These are phyloP conservation scores for Wickerhamiella occidentalis DNA, from an alignment of 805 yeast species.

Conservation along the genomic window DNA sequence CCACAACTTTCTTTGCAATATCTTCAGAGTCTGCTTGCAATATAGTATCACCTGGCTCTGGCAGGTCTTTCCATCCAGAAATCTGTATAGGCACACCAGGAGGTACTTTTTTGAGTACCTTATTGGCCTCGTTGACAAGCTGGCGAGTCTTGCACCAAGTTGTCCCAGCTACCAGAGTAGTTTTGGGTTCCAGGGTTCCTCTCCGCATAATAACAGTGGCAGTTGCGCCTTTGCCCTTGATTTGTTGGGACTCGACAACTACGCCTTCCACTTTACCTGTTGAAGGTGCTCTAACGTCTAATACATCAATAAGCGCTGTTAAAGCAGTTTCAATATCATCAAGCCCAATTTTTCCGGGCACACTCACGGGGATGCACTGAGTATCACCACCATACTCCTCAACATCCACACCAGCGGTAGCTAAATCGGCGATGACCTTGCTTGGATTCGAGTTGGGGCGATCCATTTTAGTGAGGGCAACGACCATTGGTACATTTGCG, in stretches of 20 bases:
- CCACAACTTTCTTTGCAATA: slow-evolving; percentile 60
- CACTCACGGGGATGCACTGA: slow-evolving; percentile 78
- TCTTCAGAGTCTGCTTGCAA: slow-evolving; percentile 65
- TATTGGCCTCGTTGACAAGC: slow-evolving; percentile 63
- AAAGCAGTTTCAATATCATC: slow-evolving; percentile 82
- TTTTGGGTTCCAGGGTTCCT: slow-evolving; percentile 63
- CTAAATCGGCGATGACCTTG: slow-evolving; percentile 64
- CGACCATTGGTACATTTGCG: slow-evolving; percentile 71
- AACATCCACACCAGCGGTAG: slow-evolving; percentile 64
- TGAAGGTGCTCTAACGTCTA: slow-evolving; percentile 57
- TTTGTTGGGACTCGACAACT: slow-evolving; percentile 73
- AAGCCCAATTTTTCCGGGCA: slow-evolving; percentile 81
- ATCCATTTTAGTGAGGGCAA: slow-evolving; percentile 89
- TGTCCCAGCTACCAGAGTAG: slow-evolving; percentile 70
- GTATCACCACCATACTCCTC: slow-evolving; percentile 95
- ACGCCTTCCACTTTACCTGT: slow-evolving; percentile 59
- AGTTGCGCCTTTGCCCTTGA: slow-evolving; percentile 69
- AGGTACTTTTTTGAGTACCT: slow-evolving; percentile 47
- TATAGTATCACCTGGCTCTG: slow-evolving; percentile 80
- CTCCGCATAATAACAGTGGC: slow-evolving; percentile 76
- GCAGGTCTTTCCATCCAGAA: slow-evolving; percentile 88
- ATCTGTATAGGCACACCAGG: slow-evolving; percentile 88
- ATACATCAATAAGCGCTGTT: slow-evolving; percentile 68
- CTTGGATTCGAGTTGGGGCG: slow-evolving; percentile 64
- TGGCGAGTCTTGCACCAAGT: slow-evolving; percentile 76